Evolutionary conservation across 1,139 yeast species (phyloP).

Genomic region (Yamadazyma atmosphaerica): DNA sequence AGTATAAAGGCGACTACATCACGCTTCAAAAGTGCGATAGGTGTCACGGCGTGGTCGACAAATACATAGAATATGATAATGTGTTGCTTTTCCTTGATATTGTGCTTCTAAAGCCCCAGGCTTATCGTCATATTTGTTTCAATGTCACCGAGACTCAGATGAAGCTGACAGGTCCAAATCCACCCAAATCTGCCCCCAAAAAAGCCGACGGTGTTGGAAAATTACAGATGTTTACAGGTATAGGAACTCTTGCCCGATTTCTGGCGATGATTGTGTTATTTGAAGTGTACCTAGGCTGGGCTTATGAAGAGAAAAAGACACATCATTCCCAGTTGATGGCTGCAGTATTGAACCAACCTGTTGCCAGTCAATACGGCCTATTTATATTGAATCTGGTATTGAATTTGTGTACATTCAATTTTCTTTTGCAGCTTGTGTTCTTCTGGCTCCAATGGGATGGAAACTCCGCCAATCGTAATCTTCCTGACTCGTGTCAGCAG

Average conservation of each 20-base stretch:
- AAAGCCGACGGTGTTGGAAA: too few relatives aligned
- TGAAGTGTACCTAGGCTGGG: conserved; percentile 92
- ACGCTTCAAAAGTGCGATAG: conserved; percentile 73
- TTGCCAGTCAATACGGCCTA: conserved; percentile 61
- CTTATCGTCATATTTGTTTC: conserved; percentile 85
- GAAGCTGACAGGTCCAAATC: conserved; percentile 10
- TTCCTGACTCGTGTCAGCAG: conserved; percentile 17
- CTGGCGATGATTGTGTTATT: conserved; percentile 70
- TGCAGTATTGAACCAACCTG: conserved; percentile 44
- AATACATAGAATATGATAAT: conserved; percentile 87
- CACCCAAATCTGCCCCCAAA: neutral
- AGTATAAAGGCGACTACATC: conserved; percentile 76
- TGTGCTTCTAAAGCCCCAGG: conserved; percentile 79
- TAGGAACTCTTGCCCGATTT: conserved; percentile 42
- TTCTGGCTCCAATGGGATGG: conserved; percentile 34
- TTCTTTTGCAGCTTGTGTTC: conserved; percentile 43
- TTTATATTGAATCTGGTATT: conserved; percentile 63
- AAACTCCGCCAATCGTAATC: conserved; percentile 17
- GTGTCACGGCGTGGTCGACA: conserved; percentile 80
- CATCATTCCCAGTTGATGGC: conserved; percentile 25
- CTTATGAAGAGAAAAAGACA: conserved; percentile 69
- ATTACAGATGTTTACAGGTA: conserved; percentile 10
- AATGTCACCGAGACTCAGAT: conserved; percentile 53
- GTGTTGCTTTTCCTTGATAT: conserved; percentile 83
- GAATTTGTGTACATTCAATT: conserved; percentile 59